phyloP scores from a whole-genome alignment of 192 early-diverging fungal genomes.

The Podila verticillata region DNA sequence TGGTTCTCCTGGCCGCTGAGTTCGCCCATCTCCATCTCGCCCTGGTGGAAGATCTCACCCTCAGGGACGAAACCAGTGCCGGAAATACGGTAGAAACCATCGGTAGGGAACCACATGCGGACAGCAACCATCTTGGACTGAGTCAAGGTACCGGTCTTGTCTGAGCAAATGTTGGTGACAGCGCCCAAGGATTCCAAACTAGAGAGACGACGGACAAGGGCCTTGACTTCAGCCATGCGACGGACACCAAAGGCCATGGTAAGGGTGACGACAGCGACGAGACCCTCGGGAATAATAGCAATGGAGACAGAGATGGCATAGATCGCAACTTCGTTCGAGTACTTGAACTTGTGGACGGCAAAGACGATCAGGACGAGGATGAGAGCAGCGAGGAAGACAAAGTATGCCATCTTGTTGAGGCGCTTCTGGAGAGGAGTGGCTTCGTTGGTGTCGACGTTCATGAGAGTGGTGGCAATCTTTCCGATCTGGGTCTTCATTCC shows the following conservation, averaged over 20 bases:
- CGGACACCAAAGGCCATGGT: conserved; percentile 92
- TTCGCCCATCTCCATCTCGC: conserved; percentile 25
- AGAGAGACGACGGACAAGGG: conserved; percentile 87
- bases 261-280: conserved; percentile 90
- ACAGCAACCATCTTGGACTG: conserved; percentile 96
- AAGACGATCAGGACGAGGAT: conserved; percentile 84
- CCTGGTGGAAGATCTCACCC: conserved; percentile 51
- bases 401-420: conserved; percentile 78
- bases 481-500: conserved; percentile 91
- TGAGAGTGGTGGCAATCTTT: conserved; percentile 85
- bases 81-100: conserved; percentile 73
- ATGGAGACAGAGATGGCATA: conserved; percentile 89
- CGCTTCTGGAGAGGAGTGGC: conserved; percentile 72
- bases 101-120: conserved; percentile 79
- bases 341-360: conserved; percentile 69
- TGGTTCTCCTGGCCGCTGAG: conserved; percentile 41
- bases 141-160: conserved; percentile 93
- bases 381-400: conserved; percentile 78
- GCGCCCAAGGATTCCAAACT: conserved; percentile 92
- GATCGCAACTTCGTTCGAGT: conserved; percentile 67
- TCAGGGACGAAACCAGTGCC: conserved; percentile 70
- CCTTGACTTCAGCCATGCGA: conserved; percentile 83
- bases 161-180: conserved; percentile 93
- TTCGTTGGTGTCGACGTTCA: conserved; percentile 61
- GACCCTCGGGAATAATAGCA: conserved; percentile 92